Conservation (phyloP, 2,329 filamentous ascomycete species). For the Cadophora malorum region DNA sequence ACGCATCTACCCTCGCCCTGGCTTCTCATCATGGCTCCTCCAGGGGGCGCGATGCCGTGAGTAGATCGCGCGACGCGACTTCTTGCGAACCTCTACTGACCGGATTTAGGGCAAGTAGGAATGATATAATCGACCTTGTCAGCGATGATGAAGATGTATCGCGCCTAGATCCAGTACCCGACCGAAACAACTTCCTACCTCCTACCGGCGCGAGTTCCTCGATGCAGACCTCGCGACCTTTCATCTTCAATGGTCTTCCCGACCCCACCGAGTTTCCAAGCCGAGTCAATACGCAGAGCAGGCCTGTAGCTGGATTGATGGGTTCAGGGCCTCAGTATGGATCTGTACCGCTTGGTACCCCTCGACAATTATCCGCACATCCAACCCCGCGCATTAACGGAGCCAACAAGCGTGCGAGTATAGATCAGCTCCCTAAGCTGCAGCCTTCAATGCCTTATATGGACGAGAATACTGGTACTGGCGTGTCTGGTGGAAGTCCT, state of each 20-base stretch:
- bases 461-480: conserved; percentile 9
- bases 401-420: background rate
- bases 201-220: background rate
- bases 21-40: conserved; percentile 2
- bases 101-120: background rate
- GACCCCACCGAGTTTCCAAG: conserved; percentile 4
- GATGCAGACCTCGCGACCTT: background rate
- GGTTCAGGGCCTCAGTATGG: background rate
- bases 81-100: conserved; percentile 8
- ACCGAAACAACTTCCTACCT: conserved; percentile 6
- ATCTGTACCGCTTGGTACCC: background rate
- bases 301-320: background rate
- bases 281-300: background rate
- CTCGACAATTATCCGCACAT: background rate
- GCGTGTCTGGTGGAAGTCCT: background rate
- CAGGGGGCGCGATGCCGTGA: conserved; percentile 12
- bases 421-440: background rate
- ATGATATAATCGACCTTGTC: conserved; percentile 8
- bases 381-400: background rate
- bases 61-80: conserved; percentile 22
- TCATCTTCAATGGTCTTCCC: conserved; percentile 8
- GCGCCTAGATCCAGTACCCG: background rate
- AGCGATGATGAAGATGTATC: conserved; percentile 12
- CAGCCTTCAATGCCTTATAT: background rate
- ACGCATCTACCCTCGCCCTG: background rate